phyloP scores from a whole-genome alignment of 2,329 filamentous ascomycete species.

The Neopestalotiopsis clavispora region DNA sequence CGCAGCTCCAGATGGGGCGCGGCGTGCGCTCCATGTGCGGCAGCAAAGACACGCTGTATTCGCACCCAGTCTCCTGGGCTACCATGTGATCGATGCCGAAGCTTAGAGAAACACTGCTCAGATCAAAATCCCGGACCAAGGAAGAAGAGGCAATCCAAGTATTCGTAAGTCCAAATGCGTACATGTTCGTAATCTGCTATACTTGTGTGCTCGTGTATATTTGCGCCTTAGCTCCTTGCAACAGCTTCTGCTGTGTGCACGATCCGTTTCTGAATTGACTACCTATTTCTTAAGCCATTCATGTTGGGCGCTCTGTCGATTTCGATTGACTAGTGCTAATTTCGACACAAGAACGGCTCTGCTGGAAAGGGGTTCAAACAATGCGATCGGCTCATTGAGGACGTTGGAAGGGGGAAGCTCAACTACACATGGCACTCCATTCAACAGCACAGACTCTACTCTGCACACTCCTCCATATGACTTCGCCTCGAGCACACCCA shows the following conservation, averaged over 20 bases:
- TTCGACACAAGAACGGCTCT: no score
- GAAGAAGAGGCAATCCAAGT: not conserved
- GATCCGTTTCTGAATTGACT: no score
- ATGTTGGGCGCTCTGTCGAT: no score
- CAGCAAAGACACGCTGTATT: slow-evolving; percentile 10
- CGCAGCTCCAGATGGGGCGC: slow-evolving; percentile 11
- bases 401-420: not conserved
- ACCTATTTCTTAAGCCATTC: no score
- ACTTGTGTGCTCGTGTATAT: not conserved
- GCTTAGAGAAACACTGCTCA: slow-evolving; percentile 5
- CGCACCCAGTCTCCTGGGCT: not conserved
- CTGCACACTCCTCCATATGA: not conserved
- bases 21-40: slow-evolving; percentile 2
- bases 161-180: not conserved
- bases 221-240: no score
- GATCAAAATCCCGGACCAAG: not conserved
- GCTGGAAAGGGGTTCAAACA: no score
- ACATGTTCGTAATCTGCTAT: not conserved
- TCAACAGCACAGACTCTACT: not conserved
- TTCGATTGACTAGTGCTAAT: no score
- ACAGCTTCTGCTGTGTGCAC: no score
- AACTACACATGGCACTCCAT: not conserved
- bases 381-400: not conserved
- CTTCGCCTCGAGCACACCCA: not conserved
- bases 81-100: slow-evolving; percentile 11